Evolutionary conservation across 2,329 filamentous ascomycete genomes (phyloP).

Genomic region (Clarireedia paspali): DNA sequence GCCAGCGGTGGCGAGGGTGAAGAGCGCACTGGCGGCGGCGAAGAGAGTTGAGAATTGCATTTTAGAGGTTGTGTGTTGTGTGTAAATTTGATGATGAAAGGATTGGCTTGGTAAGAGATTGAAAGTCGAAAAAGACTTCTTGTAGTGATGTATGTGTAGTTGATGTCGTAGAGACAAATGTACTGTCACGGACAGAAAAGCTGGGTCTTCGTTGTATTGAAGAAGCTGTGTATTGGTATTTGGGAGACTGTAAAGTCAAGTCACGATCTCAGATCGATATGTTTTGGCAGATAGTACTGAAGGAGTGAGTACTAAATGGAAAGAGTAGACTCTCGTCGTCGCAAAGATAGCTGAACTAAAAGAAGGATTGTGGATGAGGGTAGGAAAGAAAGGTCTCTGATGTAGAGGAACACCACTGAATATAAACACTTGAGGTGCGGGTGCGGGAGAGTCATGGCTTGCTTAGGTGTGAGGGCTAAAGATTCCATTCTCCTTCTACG

Average conservation of each 20-base stretch:
- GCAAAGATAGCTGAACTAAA: not conserved
- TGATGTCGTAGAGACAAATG: constrained; percentile 16
- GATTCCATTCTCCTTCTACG: not conserved
- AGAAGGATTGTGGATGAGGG: not conserved
- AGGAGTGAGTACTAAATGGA: constrained; percentile 14
- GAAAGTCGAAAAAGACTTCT: not conserved
- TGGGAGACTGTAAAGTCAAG: constrained; percentile 14
- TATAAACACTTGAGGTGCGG: not conserved
- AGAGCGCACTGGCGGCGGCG: constrained; percentile 36
- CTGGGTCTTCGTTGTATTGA: not conserved
- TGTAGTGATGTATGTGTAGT: constrained; percentile 6
- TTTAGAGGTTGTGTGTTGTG: constrained; percentile 30
- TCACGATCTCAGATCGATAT: constrained; percentile 23
- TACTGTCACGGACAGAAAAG: constrained; percentile 16
- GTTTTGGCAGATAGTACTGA: constrained; percentile 8
- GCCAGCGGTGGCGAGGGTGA: constrained; percentile 39
- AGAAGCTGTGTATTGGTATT: constrained; percentile 12
- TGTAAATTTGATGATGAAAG: constrained; percentile 8
- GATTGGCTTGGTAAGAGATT: constrained; percentile 14
- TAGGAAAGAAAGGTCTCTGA: not conserved
- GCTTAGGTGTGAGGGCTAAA: not conserved
- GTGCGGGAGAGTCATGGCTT: not conserved
- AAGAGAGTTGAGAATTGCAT: constrained; percentile 43
- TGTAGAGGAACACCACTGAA: not conserved
- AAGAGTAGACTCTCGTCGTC: not conserved